These are phyloP conservation scores for Furcasterigmium sp. DNA, from an alignment of 2,329 filamentous ascomycete genomes.

Conservation along the genomic window DNA sequence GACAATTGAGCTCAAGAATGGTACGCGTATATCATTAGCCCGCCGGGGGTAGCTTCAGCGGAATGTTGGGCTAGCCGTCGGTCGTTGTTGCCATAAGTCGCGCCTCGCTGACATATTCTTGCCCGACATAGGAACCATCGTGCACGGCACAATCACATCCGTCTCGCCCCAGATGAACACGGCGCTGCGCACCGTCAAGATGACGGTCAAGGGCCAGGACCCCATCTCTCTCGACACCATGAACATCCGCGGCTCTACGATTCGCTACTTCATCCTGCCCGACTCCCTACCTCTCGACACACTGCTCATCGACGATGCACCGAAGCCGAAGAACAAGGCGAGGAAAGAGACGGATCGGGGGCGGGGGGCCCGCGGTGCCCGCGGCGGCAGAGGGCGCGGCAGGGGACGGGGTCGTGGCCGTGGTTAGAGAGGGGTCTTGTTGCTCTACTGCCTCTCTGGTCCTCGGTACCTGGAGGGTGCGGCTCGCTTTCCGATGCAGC, in stretches of 20 bases:
- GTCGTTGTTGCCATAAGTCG: no score
- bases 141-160: slow-evolving; percentile 94
- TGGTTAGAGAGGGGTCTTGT: slow-evolving; percentile 14
- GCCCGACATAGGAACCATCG: slow-evolving; percentile 70
- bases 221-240: slow-evolving; percentile 88
- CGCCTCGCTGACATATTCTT: neutral
- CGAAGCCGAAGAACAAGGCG: slow-evolving; percentile 99
- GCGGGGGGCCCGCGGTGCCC: slow-evolving; percentile 44
- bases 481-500: no score
- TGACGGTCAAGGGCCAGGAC: slow-evolving; percentile 85
- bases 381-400: slow-evolving; percentile 49
- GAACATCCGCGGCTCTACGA: slow-evolving; percentile 93
- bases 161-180: slow-evolving; percentile 99
- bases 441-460: no score
- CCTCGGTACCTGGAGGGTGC: no score
- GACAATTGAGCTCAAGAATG: slow-evolving; percentile 97
- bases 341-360: slow-evolving; percentile 77
- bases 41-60: neutral
- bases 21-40: slow-evolving; percentile 33
- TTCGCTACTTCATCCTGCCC: slow-evolving; percentile 94
- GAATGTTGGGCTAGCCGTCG: no score
- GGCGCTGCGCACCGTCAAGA: slow-evolving; percentile 89
- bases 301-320: slow-evolving; percentile 89
- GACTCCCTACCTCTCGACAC: slow-evolving; percentile 94
- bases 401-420: slow-evolving; percentile 37